These are phyloP conservation scores for Linnemannia zychae DNA, from an alignment of 192 early-diverging fungal species.

Conservation along the genomic window DNA sequence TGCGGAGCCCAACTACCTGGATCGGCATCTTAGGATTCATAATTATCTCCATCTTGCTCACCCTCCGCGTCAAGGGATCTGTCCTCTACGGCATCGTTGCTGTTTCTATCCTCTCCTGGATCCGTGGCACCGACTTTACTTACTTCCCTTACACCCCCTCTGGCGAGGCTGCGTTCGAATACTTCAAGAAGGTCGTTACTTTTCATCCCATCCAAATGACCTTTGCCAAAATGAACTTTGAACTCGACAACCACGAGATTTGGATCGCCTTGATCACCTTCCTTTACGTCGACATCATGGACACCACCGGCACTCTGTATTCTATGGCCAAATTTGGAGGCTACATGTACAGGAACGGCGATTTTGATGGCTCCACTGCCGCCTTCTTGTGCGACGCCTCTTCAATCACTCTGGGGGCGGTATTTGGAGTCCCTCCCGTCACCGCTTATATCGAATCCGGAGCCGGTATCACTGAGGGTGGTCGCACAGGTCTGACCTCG, in stretches of 20 bases:
- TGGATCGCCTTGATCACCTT: constrained; percentile 87
- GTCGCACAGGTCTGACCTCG: constrained; percentile 80
- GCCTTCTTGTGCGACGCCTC: constrained; percentile 82
- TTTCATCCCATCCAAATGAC: constrained; percentile 71
- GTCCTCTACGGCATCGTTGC: constrained; percentile 78
- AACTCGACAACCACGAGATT: constrained; percentile 66
- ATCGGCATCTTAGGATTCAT: constrained; percentile 81
- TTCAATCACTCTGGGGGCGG: constrained; percentile 72
- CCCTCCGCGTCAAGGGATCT: constrained; percentile 75
- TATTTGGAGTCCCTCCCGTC: constrained; percentile 77
- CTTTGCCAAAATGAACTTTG: constrained; percentile 71
- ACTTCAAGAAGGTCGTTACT: constrained; percentile 74
- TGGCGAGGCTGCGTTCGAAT: constrained; percentile 74
- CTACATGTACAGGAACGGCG: constrained; percentile 73
- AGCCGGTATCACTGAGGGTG: constrained; percentile 85
- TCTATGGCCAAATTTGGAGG: constrained; percentile 87
- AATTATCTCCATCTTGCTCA: constrained; percentile 70
- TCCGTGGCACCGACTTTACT: constrained; percentile 72
- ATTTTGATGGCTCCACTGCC: constrained; percentile 79
- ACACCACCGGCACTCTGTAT: constrained; percentile 86
- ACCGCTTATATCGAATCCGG: constrained; percentile 86
- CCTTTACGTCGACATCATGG: constrained; percentile 86
- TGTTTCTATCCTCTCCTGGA: constrained; percentile 79
- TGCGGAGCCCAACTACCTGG: constrained; percentile 74
- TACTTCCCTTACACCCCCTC: constrained; percentile 77